These are phyloP conservation scores for Talaromyces nanjingensis DNA, from an alignment of 495 filamentous ascomycete genomes.

Conservation along the genomic window DNA sequence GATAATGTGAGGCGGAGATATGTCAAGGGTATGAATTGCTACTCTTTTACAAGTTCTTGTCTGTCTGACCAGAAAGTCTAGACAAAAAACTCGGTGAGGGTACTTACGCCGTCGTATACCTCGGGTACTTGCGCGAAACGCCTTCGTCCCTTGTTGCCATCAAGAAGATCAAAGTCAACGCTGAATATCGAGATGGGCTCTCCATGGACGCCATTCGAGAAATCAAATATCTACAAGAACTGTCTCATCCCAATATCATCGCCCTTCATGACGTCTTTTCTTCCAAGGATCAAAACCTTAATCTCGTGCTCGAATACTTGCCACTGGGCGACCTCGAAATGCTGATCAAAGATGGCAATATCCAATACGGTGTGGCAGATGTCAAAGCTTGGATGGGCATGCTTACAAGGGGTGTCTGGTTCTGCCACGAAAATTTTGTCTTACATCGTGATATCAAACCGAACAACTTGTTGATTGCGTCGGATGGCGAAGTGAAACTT, in stretches of 20 bases:
- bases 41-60: not conserved
- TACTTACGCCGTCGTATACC: slow-evolving; percentile 93
- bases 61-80: slow-evolving; percentile 19
- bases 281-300: slow-evolving; percentile 87
- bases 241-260: slow-evolving; percentile 95
- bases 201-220: slow-evolving; percentile 92
- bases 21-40: slow-evolving; percentile 58
- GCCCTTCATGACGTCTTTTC: slow-evolving; percentile 85
- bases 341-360: slow-evolving; percentile 78
- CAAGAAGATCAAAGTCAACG: slow-evolving; percentile 96
- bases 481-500: slow-evolving; percentile 87
- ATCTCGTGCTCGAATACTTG: slow-evolving; percentile 88
- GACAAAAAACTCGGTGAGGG: slow-evolving; percentile 90
- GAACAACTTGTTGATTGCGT: slow-evolving; percentile 92
- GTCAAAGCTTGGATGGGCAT: slow-evolving; percentile 99
- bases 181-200: slow-evolving; percentile 77
- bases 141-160: slow-evolving; percentile 75
- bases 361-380: slow-evolving; percentile 72
- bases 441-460: slow-evolving; percentile 98
- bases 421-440: slow-evolving; percentile 91
- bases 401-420: slow-evolving; percentile 88
- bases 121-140: slow-evolving; percentile 66
- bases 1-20: slow-evolving; percentile 81
- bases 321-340: slow-evolving; percentile 87
- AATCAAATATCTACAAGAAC: slow-evolving; percentile 87